phyloP scores from a whole-genome alignment of 805 yeast species.

The Kodamaea laetipori region DNA sequence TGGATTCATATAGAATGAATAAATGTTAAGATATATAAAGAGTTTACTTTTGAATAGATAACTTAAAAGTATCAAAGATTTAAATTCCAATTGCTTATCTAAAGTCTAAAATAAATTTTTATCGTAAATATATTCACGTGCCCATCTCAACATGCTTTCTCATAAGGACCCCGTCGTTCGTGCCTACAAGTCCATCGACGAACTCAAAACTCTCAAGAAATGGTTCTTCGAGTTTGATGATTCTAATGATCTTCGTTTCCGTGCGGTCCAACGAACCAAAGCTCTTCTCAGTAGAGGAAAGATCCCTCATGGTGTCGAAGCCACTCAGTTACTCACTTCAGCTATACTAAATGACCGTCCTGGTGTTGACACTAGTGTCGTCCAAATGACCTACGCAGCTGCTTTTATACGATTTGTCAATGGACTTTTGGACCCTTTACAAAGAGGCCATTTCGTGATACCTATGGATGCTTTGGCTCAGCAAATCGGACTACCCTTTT shows the following conservation, averaged over 20 bases:
- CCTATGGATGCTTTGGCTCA: conserved; percentile 78
- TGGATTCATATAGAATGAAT: too few relatives aligned
- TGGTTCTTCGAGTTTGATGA: conserved; percentile 52
- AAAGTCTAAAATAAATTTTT: too few relatives aligned
- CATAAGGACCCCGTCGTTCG: conserved; percentile 10
- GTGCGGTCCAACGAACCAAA: conserved; percentile 55
- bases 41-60: too few relatives aligned
- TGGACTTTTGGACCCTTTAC: conserved; percentile 85
- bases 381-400: conserved; percentile 66
- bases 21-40: too few relatives aligned
- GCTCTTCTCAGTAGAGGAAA: conserved; percentile 61
- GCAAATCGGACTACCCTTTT: conserved; percentile 66
- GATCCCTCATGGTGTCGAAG: conserved; percentile 71
- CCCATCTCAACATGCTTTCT: conserved; percentile 2
- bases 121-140: neutral
- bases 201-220: conserved; percentile 46
- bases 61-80: too few relatives aligned
- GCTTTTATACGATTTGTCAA: conserved; percentile 84
- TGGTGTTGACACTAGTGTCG: conserved; percentile 31
- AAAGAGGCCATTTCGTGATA: conserved; percentile 73
- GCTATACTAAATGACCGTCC: conserved; percentile 34
- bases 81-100: too few relatives aligned
- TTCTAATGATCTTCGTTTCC: conserved; percentile 30
- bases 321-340: conserved; percentile 61
- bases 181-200: conserved; percentile 32